Evolutionary conservation across 352 stramenopile genomes (phyloP), one percentile per base, ranked within the genome.

Genomic region (Phytophthora syringae): DNA sequence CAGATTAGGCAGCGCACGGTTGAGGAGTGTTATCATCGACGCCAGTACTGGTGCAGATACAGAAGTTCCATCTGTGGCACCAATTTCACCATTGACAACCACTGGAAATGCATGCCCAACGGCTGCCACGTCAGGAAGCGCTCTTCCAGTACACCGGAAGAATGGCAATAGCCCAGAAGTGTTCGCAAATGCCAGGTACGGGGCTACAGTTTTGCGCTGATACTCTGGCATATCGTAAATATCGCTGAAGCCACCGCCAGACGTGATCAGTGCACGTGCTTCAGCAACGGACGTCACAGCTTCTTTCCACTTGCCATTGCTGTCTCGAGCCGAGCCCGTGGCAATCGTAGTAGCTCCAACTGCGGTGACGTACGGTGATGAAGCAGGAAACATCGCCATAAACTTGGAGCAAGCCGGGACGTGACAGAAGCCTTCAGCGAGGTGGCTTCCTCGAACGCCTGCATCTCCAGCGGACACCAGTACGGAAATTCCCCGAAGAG

Each of bases 341-440:
- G 63, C 60, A 47, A 86, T 53, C 7, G 76, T 84, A 24, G 86
- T 94, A 15, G 80, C 86, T 22, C 86, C 86, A 0, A 94, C 79
- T 1, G 78, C 72, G 11, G 84, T 88, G 21, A 89, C 82, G 52
- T 82, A 94, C n/a, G 86, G 86, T 10, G 84, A 94, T 5, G 86
- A 89, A 10, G 78, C 79, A 30, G 82, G 79, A 44, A 94, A 89
- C 79, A 89, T 86, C 27, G 79, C 69, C 40, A 89, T 58, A 55
- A 89, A 91, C 28, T 71, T 71, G 2, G 72, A 81, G 52, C 81
- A 90, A 28, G 55, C 37, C 15, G 52, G 39, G 15, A 79, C 59
- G 21, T 64, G 56, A 51, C 82, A 92, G 50, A 85, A 90, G 3
- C 44, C 53, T 47, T 77, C 65, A 9, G 72, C 67, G 6, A 93